Evolutionary conservation across 2,329 filamentous ascomycete species (phyloP), one percentile per base, ranked within the genome.

Genomic region (Onygena corvina): DNA sequence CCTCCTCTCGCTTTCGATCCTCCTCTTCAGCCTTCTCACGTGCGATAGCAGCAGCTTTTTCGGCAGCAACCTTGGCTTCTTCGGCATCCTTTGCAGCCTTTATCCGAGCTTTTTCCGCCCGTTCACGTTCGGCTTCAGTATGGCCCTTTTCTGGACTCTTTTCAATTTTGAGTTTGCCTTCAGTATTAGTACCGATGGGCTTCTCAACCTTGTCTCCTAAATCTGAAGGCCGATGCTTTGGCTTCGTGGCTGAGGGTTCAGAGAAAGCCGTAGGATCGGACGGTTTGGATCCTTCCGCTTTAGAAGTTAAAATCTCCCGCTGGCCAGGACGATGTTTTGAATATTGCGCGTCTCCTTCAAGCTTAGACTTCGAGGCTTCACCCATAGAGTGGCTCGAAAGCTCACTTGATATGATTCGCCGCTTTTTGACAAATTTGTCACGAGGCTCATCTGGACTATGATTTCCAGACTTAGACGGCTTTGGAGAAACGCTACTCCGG

Each of bases 401-500:
- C 38, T 67, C 69, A 35, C 71, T 69, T 2, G 64, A 60, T 9
- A 64, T 56, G 31, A 71, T 61, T 5, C 67, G 67, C 46, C 67
- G 60, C 51, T 67, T 67, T 58, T 71, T 71, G 57, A 67, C 69
- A 11, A 65, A 62, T n/a, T 57, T 46, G 14, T 65, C 64, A 9
- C 45, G 47, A 23, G 59, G 59, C 20, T 61, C 58, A 25, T 63
- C 57, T 20, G 56, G 58, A 36, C 63, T 61, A 29, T 52, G 53
- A 42, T 42, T 42, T 35, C 61, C 62, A 8, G 64, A 64, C 27
- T 61, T 63, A 31, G 61, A 61, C 48, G 66, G 55, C 48, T 67
- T 64, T 3, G 68, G 69, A n/a, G 67, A 69, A 18, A 59, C 57
- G 50, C 68, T 71, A 44, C 59, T 63, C 36, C 69, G 65, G 23